Evolutionary conservation across 139 green algal species (phyloP).

Genomic region (Coelastrella sp.): DNA sequence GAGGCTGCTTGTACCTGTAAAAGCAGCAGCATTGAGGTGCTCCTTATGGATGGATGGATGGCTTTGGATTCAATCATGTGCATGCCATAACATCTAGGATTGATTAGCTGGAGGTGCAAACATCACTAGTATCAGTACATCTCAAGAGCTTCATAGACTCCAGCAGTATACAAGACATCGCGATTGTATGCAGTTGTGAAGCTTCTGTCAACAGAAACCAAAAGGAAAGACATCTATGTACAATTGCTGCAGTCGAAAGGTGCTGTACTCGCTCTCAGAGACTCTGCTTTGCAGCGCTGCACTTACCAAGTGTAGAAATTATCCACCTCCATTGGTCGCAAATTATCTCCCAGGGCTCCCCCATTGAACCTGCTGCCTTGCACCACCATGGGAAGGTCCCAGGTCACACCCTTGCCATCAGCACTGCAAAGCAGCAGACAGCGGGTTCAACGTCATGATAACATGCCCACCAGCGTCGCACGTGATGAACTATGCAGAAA

Average conservation of each 20-base stretch:
- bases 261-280: not conserved
- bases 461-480: no score
- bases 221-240: not conserved
- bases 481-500: no score
- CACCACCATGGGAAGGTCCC: constrained; percentile 27
- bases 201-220: not conserved
- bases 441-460: not conserved
- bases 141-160: not conserved
- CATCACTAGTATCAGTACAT: not conserved
- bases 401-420: constrained; percentile 30
- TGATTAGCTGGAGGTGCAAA: not conserved
- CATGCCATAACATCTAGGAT: no score
- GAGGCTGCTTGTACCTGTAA: constrained; percentile 15
- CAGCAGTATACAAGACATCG: not conserved
- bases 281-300: not conserved
- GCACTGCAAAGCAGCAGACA: constrained; percentile 18
- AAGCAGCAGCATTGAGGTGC: no score
- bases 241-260: not conserved
- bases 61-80: no score
- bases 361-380: constrained; percentile 35
- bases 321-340: constrained; percentile 21
- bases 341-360: not conserved
- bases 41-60: no score
- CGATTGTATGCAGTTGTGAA: not conserved
- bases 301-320: constrained; percentile 37